Evolutionary conservation across 192 early-diverging fungal species (phyloP).

Genomic region (Hyaloraphidium curvatum): DNA sequence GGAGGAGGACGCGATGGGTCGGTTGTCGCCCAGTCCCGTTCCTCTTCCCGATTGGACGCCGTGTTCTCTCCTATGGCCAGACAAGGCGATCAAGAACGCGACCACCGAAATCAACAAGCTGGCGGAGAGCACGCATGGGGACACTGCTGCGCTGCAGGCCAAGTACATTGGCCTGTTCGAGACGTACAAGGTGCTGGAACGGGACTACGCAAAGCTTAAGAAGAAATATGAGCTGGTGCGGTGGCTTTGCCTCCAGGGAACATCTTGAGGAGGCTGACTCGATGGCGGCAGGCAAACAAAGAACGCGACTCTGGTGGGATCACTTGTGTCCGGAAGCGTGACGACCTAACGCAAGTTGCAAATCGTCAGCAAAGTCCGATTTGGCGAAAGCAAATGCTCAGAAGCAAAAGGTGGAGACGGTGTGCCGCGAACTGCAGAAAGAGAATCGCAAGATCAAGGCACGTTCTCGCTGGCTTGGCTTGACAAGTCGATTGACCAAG

Average conservation of each 20-base stretch:
- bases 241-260: too few species aligned
- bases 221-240: slow-evolving; percentile 22
- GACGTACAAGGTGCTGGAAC: slow-evolving; percentile 32
- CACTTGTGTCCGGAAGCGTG: too few species aligned
- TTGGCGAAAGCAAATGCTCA: slow-evolving; percentile 12
- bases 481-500: too few species aligned
- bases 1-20: slow-evolving; percentile 35
- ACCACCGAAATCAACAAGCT: slow-evolving; percentile 28
- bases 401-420: slow-evolving; percentile 32
- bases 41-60: not conserved
- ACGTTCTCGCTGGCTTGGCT: slow-evolving; percentile 6
- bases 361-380: slow-evolving; percentile 11
- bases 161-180: slow-evolving; percentile 43
- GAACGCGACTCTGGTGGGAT: slow-evolving; percentile 24
- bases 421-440: slow-evolving; percentile 37
- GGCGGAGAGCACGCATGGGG: slow-evolving; percentile 24
- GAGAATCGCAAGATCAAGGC: slow-evolving; percentile 37
- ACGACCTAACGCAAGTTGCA: too few species aligned
- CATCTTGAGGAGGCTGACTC: too few species aligned
- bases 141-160: too few species aligned
- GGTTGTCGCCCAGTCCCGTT: not conserved
- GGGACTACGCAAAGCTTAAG: slow-evolving; percentile 23
- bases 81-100: slow-evolving; percentile 35
- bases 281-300: too few species aligned
- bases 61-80: slow-evolving; percentile 17